phyloP scores from a whole-genome alignment of 768 basidiomycete genomes.

The Mycena vitilis region DNA sequence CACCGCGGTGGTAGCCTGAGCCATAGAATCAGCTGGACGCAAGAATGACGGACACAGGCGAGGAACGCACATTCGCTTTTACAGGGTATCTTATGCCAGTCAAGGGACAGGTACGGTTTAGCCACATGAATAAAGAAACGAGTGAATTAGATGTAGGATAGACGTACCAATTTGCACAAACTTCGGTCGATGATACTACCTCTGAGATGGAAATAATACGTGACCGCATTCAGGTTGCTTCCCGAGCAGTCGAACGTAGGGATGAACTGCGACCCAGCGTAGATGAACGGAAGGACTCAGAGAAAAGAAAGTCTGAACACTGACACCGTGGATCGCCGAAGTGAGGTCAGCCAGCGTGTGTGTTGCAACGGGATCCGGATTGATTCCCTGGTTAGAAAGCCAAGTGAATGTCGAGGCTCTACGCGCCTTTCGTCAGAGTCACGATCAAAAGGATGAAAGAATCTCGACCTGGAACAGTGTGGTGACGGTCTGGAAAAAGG shows the following conservation, averaged over 20 bases:
- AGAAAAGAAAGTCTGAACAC: neutral
- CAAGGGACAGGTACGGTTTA: constrained; percentile 53
- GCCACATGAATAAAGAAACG: too few species aligned
- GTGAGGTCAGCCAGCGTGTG: constrained; percentile 56
- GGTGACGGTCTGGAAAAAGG: constrained; percentile 54
- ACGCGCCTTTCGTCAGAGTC: neutral
- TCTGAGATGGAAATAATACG: constrained; percentile 66
- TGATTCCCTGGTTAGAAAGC: constrained; percentile 66
- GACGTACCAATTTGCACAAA: constrained; percentile 62
- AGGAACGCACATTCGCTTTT: constrained; percentile 41
- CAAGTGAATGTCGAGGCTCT: constrained; percentile 68
- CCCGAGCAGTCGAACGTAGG: constrained; percentile 60
- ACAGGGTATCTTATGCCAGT: constrained; percentile 61
- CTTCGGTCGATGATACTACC: constrained; percentile 68
- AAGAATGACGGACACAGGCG: too few species aligned
- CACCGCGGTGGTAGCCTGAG: neutral
- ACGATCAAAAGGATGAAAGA: neutral
- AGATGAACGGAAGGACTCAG: neutral
- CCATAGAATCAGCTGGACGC: too few species aligned
- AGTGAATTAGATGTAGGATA: too few species aligned
- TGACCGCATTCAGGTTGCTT: constrained; percentile 52
- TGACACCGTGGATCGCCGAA: constrained; percentile 53
- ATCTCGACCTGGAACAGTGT: constrained; percentile 51
- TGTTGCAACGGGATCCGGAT: constrained; percentile 56
- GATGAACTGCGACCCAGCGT: constrained; percentile 44